Evolutionary conservation across 352 stramenopile species (phyloP), one percentile per base, ranked within the genome.

Genomic region (Phytophthora citrophthora): DNA sequence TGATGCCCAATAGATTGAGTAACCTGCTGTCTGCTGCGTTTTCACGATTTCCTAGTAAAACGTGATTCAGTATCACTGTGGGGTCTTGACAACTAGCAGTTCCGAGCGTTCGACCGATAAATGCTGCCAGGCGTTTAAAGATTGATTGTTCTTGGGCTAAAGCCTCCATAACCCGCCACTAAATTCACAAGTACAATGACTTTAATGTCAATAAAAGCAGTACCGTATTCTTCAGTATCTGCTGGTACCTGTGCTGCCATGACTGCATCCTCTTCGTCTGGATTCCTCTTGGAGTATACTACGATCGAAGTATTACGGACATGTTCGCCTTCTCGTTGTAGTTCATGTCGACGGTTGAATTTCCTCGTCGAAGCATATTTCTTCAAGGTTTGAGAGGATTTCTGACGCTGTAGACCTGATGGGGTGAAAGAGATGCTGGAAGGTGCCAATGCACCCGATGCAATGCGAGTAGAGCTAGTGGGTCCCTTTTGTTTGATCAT

Each of bases 241-340:
- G 15, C 24, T 12, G 32, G 11, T 53, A 78, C 76, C 72, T 83
- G 68, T 34, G 75, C 75, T 27, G 72, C 52, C 54, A 79, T 69
- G 3, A 81, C 75, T 0, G 67, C 74, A 39, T 84, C 73, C 43
- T 89, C 70, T 62, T 88, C 80, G 39, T 88, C 74, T 9, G 80
- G 80, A 24, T 89, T 89, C 31, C 66, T 47, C 24, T 64, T 73
- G 2, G 76, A 84, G 16, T 70, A 89, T 18, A 76, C 67, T 12
- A 80, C 80, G 34, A 83, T 45, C 1, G 47, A 54, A 3, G 56
- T 64, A 39, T 55, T 75, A 10, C 38, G 59, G 4, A 73, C 46
- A 1, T 68, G 69, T 10, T 82, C 61, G 13, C 51, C 40, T 36
- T 89, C 68, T 40, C 68, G 59, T 27, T 61, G 64, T 3, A 85